Base-by-base conservation (phyloP, 768 basidiomycete species). In the Candolleomyces eurysporus region DNA sequence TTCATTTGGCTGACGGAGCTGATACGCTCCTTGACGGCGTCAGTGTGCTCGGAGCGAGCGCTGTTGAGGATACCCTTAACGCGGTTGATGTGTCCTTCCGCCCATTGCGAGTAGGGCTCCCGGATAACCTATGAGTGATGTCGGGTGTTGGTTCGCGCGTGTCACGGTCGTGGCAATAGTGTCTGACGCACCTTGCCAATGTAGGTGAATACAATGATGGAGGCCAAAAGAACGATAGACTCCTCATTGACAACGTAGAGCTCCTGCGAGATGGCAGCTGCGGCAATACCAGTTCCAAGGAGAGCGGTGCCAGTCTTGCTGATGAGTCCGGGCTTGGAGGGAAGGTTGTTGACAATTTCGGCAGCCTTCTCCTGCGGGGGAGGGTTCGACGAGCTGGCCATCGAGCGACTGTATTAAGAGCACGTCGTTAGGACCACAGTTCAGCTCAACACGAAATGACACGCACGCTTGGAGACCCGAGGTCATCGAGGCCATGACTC, bases 191-290 rank as follows among this genome's bases (percentile, higher is more conserved):
- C 91, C 84, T 88, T 90, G 69, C 84, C 93, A 68, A 96, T 82
- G 73, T 89, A 91, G 50, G 86, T 83, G 66, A 93, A 84, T 69
- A 97, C 86, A 62, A 96, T 88, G 65, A 90, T 78, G 67, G 91
- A 92, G 22, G 92, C 95, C 43, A 89, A 81, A 40, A 92, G 86
- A 50, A 98, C 82, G 65, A 98, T 89, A 22, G 92, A 88, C 82
- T 98, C 97, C 76, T 98, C 96, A 74, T 97, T 97, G 70, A 96
- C 86, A 62, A 99, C 96, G 71, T 98, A 98, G 55, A 98, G 87
- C 78, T 99, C 96, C 72, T 94, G 91, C 14, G 94, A 96, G 77
- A 98, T 95, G 71, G 95, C 96, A 6, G 94, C 85, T 16, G 96
- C 96, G 59, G 89, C 79, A 62, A 92, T 80, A 69, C 92, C 94